Base-by-base conservation (phyloP, 225 moss, liverwort and hornwort species). In the Physcomitrium patens region DNA sequence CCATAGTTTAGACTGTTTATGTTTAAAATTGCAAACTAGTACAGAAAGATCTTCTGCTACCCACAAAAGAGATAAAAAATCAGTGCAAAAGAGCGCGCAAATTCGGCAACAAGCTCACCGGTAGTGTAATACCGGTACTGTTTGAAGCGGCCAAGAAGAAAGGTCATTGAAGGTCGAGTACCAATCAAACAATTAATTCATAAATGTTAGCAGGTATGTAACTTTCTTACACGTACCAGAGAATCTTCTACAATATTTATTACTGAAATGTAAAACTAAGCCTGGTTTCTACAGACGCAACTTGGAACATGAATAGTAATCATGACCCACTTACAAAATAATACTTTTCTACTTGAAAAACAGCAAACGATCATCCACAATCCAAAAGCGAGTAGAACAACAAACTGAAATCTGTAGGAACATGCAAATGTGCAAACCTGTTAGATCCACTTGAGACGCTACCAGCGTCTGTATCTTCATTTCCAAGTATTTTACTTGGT, bases 401-500 rank as follows among this genome's bases (percentile, higher is more conserved):
- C 31, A 60, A 17, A 26, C 9, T 41, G 56, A 72, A 49, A 70
- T 65, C 20, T 54, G 52, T 45, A 14, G 56, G 65, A 24, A 59
- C 42, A 61, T 47, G 71, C 46, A 42, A 23, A 59, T 43, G 55
- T 53, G 68, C 52, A 47, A 31, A 87, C 87, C 84, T 89, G 76
- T 89, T 86, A 44, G 79, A 78, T 71, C 76, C 88, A 60, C 85
- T 86, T 63, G 85, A 78, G 57, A 79, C 67, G 49, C 88, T 89
- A 60, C 58, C 78, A 20, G 81, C 63, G 23, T 85, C 88, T 58
- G 31, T 16, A 23, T 80, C 82, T 64, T 83, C 85, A 76, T 62
- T 60, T 64, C 85, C 73, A 51, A 74, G 16, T 54, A 56, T 43
- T 71, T 67, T 83, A 43, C 76, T 73, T 67, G 80, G 53, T 19